phyloP scores from a whole-genome alignment of 345 rosid species.

The Melastoma malabathricum region DNA sequence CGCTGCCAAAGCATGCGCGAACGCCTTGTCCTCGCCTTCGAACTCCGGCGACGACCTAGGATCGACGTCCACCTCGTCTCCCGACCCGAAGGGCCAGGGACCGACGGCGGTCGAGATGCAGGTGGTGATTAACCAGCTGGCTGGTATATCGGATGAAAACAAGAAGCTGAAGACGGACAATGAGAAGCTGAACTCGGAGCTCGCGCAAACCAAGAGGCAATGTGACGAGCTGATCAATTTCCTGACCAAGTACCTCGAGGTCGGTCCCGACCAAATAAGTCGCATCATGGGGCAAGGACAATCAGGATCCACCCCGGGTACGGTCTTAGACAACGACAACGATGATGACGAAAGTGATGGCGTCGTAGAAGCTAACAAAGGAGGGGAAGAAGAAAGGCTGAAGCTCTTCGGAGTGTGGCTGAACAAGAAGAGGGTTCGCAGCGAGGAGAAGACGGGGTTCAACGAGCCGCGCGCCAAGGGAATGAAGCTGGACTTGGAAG shows the following conservation, averaged over 20 bases:
- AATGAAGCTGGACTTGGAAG: neutral
- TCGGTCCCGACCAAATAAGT: constrained; percentile 4
- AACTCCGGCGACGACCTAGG: neutral
- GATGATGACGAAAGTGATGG: neutral
- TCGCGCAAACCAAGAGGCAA: constrained; percentile 82
- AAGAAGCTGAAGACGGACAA: constrained; percentile 72
- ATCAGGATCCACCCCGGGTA: neutral
- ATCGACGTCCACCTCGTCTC: constrained; percentile 1
- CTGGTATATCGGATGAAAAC: constrained; percentile 68
- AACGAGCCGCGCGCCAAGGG: neutral
- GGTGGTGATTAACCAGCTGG: too few species aligned
- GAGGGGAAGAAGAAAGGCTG: constrained; percentile 1
- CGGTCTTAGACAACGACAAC: too few species aligned
- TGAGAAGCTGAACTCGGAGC: constrained; percentile 65
- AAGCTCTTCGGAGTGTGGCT: constrained; percentile 9
- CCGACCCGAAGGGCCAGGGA: constrained; percentile 1
- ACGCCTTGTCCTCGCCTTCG: constrained; percentile 40
- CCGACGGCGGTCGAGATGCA: constrained; percentile 15
- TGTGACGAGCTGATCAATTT: constrained; percentile 84
- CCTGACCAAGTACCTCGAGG: constrained; percentile 17
- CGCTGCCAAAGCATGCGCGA: constrained; percentile 48
- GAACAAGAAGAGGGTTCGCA: constrained; percentile 3
- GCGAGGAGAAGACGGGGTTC: neutral
- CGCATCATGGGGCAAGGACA: constrained; percentile 3
- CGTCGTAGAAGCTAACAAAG: neutral